A percentile compares a stretch with the other conserved stretches of the same genome.
Evolutionary conservation across 768 basidiomycete species (phyloP).

Genomic region (Suillus plorans): DNA sequence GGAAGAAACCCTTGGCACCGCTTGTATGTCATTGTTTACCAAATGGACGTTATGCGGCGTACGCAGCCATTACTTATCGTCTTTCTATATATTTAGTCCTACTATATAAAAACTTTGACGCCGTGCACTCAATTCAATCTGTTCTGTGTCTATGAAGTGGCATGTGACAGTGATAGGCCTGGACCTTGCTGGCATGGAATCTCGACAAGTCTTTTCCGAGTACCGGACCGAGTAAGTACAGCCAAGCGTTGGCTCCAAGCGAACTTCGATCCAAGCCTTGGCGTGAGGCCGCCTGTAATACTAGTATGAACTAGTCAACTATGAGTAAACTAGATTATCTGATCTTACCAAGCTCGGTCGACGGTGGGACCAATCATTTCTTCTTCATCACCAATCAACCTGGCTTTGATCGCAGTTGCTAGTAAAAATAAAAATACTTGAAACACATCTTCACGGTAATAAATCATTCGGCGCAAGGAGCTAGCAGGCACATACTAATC

Average conservation of each 20-base stretch:
- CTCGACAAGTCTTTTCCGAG: not conserved
- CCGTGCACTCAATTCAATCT: not conserved
- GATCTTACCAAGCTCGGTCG: not conserved
- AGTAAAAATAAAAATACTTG: not conserved
- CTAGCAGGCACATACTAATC: not conserved
- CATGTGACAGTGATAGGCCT: not conserved
- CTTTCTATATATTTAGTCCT: not conserved
- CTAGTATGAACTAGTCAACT: not conserved
- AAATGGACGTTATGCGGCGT: not conserved
- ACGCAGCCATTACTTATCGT: not conserved
- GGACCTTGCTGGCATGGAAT: not conserved
- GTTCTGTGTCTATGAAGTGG: not conserved
- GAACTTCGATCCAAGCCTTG: too few relatives aligned
- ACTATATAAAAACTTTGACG: not conserved
- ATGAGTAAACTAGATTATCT: not conserved
- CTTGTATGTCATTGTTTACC: constrained; percentile 6
- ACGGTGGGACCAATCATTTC: not conserved
- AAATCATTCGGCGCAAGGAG: not conserved
- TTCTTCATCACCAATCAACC: not conserved
- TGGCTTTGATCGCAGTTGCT: not conserved
- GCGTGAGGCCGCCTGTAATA: not conserved
- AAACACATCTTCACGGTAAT: not conserved
- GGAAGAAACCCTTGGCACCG: constrained; percentile 19
- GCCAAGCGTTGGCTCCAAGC: not conserved
- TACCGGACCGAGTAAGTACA: not conserved